Conservation (phyloP, 805 yeast species). For the Teunomyces atbi region DNA sequence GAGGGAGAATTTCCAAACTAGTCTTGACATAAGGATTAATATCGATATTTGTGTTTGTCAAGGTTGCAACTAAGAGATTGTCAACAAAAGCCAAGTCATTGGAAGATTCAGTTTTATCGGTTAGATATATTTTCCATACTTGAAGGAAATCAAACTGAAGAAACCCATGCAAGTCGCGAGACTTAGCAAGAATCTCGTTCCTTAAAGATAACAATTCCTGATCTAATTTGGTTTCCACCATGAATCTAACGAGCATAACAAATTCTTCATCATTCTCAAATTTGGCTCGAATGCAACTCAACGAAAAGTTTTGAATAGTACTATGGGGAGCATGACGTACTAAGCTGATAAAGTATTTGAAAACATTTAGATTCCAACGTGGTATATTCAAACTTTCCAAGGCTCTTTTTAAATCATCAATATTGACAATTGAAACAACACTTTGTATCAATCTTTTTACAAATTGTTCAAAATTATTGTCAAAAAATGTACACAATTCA, state of each 20-base stretch:
- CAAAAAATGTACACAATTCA: constrained; percentile 17
- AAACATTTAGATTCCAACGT: constrained; percentile 30
- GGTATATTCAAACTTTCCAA: constrained; percentile 19
- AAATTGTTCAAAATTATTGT: constrained; percentile 21
- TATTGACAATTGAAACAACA: constrained; percentile 24
- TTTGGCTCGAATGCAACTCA: constrained; percentile 18
- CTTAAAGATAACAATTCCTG: constrained; percentile 22
- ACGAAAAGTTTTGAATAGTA: constrained; percentile 24
- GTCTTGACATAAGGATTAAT: constrained; percentile 14
- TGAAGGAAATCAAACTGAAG: constrained; percentile 14
- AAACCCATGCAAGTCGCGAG: constrained; percentile 11
- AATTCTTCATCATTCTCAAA: constrained; percentile 17
- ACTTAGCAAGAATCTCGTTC: constrained; percentile 14
- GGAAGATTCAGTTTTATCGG: constrained; percentile 9
- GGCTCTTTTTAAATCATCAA: constrained; percentile 23
- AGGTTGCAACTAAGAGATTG: constrained; percentile 14
- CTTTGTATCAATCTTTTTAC: constrained; percentile 36
- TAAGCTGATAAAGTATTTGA: constrained; percentile 31
- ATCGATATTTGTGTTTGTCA: constrained; percentile 13
- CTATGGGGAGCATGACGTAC: constrained; percentile 36
- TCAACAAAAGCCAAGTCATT: constrained; percentile 18
- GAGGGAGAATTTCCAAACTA: constrained; percentile 22
- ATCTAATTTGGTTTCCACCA: constrained; percentile 25
- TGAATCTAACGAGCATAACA: constrained; percentile 18
- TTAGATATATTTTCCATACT: constrained; percentile 20